A percentile compares a stretch with the other conserved stretches of the same genome.
phyloP scores from a whole-genome alignment of 176 grass and related monocot species.

The Carex cristatella region DNA sequence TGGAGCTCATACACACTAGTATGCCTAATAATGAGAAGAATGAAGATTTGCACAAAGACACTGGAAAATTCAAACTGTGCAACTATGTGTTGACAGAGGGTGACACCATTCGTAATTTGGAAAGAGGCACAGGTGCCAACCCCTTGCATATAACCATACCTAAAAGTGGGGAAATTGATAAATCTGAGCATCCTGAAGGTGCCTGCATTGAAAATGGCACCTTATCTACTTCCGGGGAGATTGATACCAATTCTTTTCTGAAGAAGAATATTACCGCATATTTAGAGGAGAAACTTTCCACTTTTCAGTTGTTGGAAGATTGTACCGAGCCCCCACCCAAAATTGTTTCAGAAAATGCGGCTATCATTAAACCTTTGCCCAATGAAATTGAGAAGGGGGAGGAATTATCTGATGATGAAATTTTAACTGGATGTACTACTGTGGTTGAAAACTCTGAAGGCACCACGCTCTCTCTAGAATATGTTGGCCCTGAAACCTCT shows the following conservation, averaged over 20 bases:
- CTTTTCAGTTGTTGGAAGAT: not conserved
- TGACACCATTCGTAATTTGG: not conserved
- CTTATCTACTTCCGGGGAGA: not conserved
- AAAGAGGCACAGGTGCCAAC: not conserved
- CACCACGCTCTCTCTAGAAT: not conserved
- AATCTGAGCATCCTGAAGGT: not conserved
- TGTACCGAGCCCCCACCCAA: not conserved
- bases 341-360: not conserved
- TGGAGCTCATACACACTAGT: not conserved
- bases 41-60: constrained; percentile 2
- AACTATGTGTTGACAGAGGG: not conserved
- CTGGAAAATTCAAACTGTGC: not conserved
- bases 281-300: not conserved
- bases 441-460: not conserved
- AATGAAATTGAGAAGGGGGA: not conserved
- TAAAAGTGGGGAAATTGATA: constrained; percentile 16
- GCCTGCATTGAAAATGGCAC: not conserved
- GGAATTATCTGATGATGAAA: not conserved
- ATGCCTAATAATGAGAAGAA: constrained; percentile 7
- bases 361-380: not conserved
- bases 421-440: not conserved
- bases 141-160: not conserved
- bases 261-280: not conserved
- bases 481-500: not conserved
- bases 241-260: not conserved